Base-by-base conservation (phyloP, 116 monocot genomes). In the Papilionanthe hybrid region DNA sequence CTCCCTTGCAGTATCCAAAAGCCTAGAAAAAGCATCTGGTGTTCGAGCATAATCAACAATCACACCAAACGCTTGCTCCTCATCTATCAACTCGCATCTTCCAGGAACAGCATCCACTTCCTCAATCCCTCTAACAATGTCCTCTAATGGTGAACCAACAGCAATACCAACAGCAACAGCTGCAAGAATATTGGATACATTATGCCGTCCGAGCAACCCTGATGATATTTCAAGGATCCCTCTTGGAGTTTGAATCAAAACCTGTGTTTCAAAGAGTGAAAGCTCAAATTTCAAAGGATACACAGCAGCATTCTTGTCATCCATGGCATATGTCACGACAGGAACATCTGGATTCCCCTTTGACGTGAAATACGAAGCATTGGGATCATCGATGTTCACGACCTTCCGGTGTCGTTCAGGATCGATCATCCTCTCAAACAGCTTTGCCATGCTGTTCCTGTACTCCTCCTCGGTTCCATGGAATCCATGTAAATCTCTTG, bases 171-270 rank as follows among this genome's bases (percentile, higher is more conserved):
- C 98, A 15, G 98, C 88, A 20, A 94, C 93, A 15, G 94, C 93
- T 48, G 94, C 94, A 48, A 98, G 89, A 81, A 98, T 93, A 47
- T 87, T 94, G 79, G 90, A 98, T 75, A 98, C 86, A 68, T 92
- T 98, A 77, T 90, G 82, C 67, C 87, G 86, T 22, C 98, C 94
- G 32, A 98, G 81, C 85, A 98, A 90, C 2, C 98, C 98, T 23
- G 98, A 98, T 20, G 94, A 94, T 11, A 98, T 98, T 77, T 98
- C 94, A 44, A 98, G 85, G 60, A 94, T 90, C 55, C 98, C 98
- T 37, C 89, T 78, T 28, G 98, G 98, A 28, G 94, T 98, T 27
- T 93, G 87, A 20, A 98, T 90, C 83, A 94, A 80, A 49, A 98
- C 93, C 77, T 90, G 89, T 11, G 98, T 94, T 82, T 94, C 93